Conservation (phyloP, 176 grass and related monocot genomes). For the Carex cristatella region DNA sequence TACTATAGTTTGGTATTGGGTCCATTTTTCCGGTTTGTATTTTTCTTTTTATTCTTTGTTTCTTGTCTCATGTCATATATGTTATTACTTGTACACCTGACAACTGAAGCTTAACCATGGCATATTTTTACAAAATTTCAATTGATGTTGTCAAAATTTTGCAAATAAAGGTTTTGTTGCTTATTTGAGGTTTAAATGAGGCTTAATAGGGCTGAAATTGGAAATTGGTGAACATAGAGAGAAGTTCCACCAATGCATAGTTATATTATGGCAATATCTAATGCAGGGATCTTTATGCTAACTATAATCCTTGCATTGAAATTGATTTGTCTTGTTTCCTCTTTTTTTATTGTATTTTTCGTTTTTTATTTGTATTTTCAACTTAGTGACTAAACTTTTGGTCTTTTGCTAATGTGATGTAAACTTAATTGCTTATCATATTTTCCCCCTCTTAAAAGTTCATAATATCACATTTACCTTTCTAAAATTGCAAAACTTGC, state of each 20-base stretch:
- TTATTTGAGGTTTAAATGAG: not conserved
- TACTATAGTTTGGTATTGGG: no score
- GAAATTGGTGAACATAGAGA: not conserved
- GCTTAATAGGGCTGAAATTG: not conserved
- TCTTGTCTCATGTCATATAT: not conserved
- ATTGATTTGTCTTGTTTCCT: not conserved
- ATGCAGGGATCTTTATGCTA: not conserved
- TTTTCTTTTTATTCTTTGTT: not conserved
- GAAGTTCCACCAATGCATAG: not conserved
- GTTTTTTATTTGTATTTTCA: not conserved
- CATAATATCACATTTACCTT: no score
- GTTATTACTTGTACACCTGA: not conserved
- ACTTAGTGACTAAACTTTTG: not conserved
- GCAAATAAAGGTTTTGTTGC: not conserved
- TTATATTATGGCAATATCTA: not conserved
- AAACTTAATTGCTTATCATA: not conserved
- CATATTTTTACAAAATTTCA: not conserved
- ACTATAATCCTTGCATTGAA: not conserved
- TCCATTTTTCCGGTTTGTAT: not conserved
- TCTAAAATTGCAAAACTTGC: no score
- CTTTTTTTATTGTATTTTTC: no score
- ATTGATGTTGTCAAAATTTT: not conserved
- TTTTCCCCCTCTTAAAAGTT: no score
- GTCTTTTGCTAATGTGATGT: not conserved
- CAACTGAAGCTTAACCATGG: not conserved